A percentile compares a stretch with the other conserved stretches of the same genome.
These are phyloP conservation scores for Pythium aphanidermatum DNA, from an alignment of 352 stramenopile species.

Conservation along the genomic window DNA sequence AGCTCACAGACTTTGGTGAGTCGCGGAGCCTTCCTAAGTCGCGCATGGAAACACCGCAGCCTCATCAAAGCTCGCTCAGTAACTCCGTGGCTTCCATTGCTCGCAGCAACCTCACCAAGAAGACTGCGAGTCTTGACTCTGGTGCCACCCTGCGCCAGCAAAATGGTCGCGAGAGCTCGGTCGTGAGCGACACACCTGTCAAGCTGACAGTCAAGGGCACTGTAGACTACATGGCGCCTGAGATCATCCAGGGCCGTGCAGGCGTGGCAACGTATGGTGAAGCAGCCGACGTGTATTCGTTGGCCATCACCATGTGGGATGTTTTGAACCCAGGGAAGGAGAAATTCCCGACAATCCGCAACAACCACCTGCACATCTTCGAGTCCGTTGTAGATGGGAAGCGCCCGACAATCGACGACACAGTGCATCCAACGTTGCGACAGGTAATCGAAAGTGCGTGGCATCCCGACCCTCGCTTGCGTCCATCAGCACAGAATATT, in stretches of 20 bases:
- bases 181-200: background rate
- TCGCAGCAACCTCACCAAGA: background rate
- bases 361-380: slow-evolving; percentile 51
- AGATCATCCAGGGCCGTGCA: slow-evolving; percentile 67
- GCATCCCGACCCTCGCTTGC: slow-evolving; percentile 14
- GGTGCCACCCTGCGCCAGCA: slow-evolving; percentile 9
- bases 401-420: slow-evolving; percentile 18
- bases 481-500: slow-evolving; percentile 20
- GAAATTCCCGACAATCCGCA: slow-evolving; percentile 34
- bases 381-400: slow-evolving; percentile 34
- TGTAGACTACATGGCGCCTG: slow-evolving; percentile 75
- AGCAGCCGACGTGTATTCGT: slow-evolving; percentile 63
- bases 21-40: slow-evolving; percentile 20
- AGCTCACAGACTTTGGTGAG: slow-evolving; percentile 58
- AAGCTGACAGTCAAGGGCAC: slow-evolving; percentile 65
- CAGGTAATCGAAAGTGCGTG: slow-evolving; percentile 23
- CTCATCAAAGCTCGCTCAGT: too few species aligned
- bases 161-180: background rate
- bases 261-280: slow-evolving; percentile 50
- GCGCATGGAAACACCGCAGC: background rate
- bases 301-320: slow-evolving; percentile 77
- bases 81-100: background rate
- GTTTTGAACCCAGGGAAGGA: slow-evolving; percentile 45
- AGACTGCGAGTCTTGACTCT: slow-evolving; percentile 1
- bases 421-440: slow-evolving; percentile 10